A percentile compares a stretch with the other conserved stretches of the same genome.
These are phyloP conservation scores for Brassica cretica DNA, from an alignment of 345 rosid genomes.

Conservation along the genomic window DNA sequence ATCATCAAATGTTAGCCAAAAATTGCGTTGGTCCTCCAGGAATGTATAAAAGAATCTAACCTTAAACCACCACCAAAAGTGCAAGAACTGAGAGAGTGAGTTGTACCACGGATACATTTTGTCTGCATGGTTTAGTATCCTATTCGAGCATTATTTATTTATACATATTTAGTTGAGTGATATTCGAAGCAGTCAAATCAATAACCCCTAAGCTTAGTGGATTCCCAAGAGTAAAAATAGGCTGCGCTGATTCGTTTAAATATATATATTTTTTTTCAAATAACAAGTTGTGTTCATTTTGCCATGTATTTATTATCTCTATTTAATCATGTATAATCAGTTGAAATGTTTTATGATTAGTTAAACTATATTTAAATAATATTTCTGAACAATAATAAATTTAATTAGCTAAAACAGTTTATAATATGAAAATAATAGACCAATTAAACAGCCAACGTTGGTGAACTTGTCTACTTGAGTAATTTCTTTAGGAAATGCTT, in stretches of 20 bases:
- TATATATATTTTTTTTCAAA: too few relatives aligned
- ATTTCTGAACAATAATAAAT: too few relatives aligned
- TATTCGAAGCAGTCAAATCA: conserved; percentile 10
- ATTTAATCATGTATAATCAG: too few relatives aligned
- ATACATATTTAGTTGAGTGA: neutral
- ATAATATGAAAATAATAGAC: conserved; percentile 1
- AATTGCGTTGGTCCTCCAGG: neutral
- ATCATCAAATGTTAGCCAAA: neutral
- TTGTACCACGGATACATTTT: neutral
- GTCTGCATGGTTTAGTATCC: neutral
- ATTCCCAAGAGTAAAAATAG: conserved; percentile 14
- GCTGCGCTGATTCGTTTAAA: neutral
- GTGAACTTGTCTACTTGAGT: conserved; percentile 10
- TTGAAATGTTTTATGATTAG: too few relatives aligned
- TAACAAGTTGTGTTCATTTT: too few relatives aligned
- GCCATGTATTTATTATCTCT: too few relatives aligned
- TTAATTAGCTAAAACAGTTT: too few relatives aligned
- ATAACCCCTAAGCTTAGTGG: conserved; percentile 7
- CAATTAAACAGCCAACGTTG: conserved; percentile 12
- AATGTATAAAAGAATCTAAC: neutral
- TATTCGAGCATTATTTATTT: neutral
- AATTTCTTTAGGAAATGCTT: conserved; percentile 21
- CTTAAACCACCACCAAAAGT: neutral
- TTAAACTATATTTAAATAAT: too few relatives aligned
- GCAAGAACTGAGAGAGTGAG: neutral